Evolutionary conservation across 2,329 filamentous ascomycete species (phyloP).

Genomic region (Tolypocladium amazonense): DNA sequence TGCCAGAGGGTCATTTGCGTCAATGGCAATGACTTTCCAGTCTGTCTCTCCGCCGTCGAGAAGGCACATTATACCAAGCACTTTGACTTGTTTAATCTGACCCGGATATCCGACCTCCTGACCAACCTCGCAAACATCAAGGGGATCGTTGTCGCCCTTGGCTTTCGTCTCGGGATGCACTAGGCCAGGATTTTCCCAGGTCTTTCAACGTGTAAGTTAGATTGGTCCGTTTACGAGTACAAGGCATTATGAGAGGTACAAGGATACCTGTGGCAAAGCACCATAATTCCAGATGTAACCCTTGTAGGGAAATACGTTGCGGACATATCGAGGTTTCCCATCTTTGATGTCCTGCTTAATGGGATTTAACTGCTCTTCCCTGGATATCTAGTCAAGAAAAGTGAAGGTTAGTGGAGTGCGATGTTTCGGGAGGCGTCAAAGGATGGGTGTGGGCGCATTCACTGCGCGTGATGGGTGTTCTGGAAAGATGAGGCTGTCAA

Average conservation of each 20-base stretch:
- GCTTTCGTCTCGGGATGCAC: neutral
- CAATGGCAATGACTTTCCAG: neutral
- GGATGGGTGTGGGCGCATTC: neutral
- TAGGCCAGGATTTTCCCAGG: neutral
- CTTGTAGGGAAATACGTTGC: neutral
- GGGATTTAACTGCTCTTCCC: neutral
- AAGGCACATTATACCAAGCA: neutral
- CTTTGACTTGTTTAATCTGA: neutral
- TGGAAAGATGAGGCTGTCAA: neutral
- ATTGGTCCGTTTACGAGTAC: accelerated
- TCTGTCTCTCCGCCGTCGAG: neutral
- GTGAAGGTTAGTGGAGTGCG: neutral
- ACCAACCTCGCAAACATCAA: neutral
- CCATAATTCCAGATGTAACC: neutral
- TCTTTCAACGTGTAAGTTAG: neutral
- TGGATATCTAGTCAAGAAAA: neutral
- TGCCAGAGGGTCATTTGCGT: neutral
- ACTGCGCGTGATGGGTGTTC: no score
- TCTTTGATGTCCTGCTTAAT: neutral
- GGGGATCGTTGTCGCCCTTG: neutral
- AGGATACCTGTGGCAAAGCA: neutral
- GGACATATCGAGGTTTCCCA: neutral
- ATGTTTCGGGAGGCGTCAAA: neutral
- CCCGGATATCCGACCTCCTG: neutral
- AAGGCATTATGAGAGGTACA: neutral